These are phyloP conservation scores for Colletotrichum nymphaeae DNA, from an alignment of 2,329 filamentous ascomycete genomes.

Conservation along the genomic window DNA sequence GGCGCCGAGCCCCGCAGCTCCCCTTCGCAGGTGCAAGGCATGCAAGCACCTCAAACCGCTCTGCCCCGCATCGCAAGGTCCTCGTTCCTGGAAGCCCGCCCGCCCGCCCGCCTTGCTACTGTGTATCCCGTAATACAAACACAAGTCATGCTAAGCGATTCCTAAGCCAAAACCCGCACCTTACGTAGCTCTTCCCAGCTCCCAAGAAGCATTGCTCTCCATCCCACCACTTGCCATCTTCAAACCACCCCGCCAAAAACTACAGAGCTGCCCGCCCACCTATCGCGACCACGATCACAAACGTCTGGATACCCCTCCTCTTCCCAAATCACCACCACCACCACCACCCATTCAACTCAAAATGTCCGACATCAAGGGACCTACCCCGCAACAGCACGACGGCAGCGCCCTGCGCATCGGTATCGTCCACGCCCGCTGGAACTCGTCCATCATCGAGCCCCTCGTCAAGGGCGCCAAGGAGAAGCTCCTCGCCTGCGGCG, in stretches of 20 bases:
- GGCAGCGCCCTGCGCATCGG: constrained; percentile 86
- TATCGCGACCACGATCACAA: background rate
- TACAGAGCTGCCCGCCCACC: background rate
- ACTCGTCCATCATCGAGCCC: constrained; percentile 85
- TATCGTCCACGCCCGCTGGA: constrained; percentile 98
- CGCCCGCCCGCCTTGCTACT: constrained; percentile 2
- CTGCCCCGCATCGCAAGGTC: constrained; percentile 34
- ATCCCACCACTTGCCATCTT: background rate
- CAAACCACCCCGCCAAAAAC: background rate
- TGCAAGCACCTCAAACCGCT: constrained; percentile 20
- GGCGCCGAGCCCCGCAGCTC: constrained; percentile 17
- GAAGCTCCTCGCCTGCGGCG: constrained; percentile 81
- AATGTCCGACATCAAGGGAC: constrained; percentile 66
- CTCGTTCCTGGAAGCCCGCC: constrained; percentile 20
- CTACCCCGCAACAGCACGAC: constrained; percentile 68
- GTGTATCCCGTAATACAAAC: background rate
- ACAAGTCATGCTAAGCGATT: background rate
- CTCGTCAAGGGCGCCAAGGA: constrained; percentile 85
- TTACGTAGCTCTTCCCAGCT: background rate
- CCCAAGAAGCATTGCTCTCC: background rate
- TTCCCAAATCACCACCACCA: background rate
- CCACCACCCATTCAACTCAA: constrained; percentile 42
- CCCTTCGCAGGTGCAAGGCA: constrained; percentile 19
- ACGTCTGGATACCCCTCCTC: constrained; percentile 3
- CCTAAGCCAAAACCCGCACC: constrained; percentile 6